Conservation (phyloP, 352 stramenopile species). For the Peronospora tabacina region DNA sequence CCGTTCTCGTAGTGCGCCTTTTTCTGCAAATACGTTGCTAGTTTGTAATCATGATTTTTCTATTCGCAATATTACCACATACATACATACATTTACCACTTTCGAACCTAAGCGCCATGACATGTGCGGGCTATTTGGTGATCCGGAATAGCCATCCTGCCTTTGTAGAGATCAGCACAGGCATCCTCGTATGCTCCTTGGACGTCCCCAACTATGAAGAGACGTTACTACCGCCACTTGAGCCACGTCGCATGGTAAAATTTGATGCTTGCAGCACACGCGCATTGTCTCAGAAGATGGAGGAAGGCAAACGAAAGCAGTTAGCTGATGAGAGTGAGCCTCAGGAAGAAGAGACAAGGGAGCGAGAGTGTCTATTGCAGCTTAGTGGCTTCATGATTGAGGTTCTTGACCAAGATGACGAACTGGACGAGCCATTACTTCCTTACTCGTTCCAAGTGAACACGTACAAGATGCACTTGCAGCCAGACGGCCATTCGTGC, state of each 20-base stretch:
- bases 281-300: slow-evolving; percentile 25
- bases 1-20: too few species aligned
- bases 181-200: slow-evolving; percentile 41
- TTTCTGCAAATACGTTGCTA: slow-evolving; percentile 2
- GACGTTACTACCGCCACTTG: slow-evolving; percentile 35
- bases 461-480: slow-evolving; percentile 42
- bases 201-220: slow-evolving; percentile 5
- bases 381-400: slow-evolving; percentile 59
- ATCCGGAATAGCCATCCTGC: slow-evolving; percentile 44
- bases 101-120: slow-evolving; percentile 31
- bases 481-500: slow-evolving; percentile 24
- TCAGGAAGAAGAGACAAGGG: slow-evolving; percentile 8
- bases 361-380: slow-evolving; percentile 39
- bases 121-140: slow-evolving; percentile 58
- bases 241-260: slow-evolving; percentile 37
- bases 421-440: slow-evolving; percentile 33
- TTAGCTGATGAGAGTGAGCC: slow-evolving; percentile 20
- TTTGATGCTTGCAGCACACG: slow-evolving; percentile 15
- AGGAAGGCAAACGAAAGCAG: slow-evolving; percentile 13
- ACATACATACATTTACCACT: too few species aligned
- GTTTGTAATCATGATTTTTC: background rate
- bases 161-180: slow-evolving; percentile 54
- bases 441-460: slow-evolving; percentile 60
- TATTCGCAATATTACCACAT: background rate
- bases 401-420: slow-evolving; percentile 41